Conservation (phyloP, 2,329 filamentous ascomycete species). For the Curvularia hawaiiensis region DNA sequence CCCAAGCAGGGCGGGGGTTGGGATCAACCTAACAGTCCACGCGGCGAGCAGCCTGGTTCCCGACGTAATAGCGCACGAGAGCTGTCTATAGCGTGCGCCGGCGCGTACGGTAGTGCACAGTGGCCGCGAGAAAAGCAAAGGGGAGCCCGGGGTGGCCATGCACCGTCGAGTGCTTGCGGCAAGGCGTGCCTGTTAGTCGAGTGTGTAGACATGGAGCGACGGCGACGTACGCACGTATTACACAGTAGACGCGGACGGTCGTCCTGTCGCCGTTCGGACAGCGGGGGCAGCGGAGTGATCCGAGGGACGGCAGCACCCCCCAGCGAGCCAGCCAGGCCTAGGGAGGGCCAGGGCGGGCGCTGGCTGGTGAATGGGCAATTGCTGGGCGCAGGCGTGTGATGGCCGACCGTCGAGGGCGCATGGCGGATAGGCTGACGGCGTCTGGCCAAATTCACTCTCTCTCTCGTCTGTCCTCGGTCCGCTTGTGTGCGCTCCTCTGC, state of each 20-base stretch:
- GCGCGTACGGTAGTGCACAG: neutral
- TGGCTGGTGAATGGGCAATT: slow-evolving; percentile 20
- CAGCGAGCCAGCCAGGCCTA: slow-evolving; percentile 8
- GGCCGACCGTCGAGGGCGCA: slow-evolving; percentile 2
- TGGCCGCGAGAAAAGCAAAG: slow-evolving; percentile 1
- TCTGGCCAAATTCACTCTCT: slow-evolving; percentile 33
- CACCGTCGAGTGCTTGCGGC: slow-evolving; percentile 3
- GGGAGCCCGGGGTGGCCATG: neutral
- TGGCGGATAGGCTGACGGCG: slow-evolving; percentile 9
- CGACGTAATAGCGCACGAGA: slow-evolving; percentile 13
- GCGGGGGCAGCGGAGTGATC: slow-evolving; percentile 15
- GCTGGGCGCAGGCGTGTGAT: slow-evolving; percentile 29
- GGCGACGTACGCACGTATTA: too few relatives aligned
- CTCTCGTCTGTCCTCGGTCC: slow-evolving; percentile 24
- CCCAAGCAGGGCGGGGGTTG: neutral
- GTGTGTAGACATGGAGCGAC: neutral
- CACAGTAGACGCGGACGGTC: too few relatives aligned
- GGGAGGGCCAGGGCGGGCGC: slow-evolving; percentile 10
- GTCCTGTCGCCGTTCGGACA: neutral
- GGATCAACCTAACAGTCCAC: slow-evolving; percentile 6
- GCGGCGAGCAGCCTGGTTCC: slow-evolving; percentile 3
- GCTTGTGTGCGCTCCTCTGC: slow-evolving; percentile 22
- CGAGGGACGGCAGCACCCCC: slow-evolving; percentile 3
- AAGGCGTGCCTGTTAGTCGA: neutral
- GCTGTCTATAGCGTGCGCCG: neutral